Evolutionary conservation across 2,329 filamentous ascomycete genomes (phyloP).

Genomic region (Fusarium penzigii): DNA sequence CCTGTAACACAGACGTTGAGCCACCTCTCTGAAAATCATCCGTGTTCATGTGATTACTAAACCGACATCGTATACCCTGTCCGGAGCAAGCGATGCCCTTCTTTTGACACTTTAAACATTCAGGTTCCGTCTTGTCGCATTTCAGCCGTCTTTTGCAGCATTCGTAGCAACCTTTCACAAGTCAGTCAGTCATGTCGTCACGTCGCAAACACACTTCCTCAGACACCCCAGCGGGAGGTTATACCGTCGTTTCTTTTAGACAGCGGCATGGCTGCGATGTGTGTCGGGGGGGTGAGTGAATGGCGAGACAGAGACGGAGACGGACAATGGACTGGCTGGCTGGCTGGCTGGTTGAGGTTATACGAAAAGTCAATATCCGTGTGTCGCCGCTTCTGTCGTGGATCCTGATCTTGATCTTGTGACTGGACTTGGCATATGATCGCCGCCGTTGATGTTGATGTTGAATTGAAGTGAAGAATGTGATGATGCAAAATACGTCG

Average conservation of each 20-base stretch:
- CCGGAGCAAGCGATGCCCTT: neutral
- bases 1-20: neutral
- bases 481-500: neutral
- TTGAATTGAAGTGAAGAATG: neutral
- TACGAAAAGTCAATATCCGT: too few relatives aligned
- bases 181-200: neutral
- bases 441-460: too few relatives aligned
- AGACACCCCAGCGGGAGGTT: neutral
- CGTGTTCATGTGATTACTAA: neutral
- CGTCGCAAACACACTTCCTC: neutral
- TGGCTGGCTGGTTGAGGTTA: too few relatives aligned
- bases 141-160: neutral
- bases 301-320: too few relatives aligned
- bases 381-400: too few relatives aligned
- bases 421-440: too few relatives aligned
- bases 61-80: neutral
- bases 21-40: neutral
- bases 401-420: too few relatives aligned
- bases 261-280: neutral
- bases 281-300: neutral
- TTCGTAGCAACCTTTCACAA: neutral
- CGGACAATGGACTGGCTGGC: too few relatives aligned
- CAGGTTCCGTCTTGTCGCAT: neutral
- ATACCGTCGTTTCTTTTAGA: neutral
- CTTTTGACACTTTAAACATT: neutral